Base-by-base conservation (phyloP, 2,329 filamentous ascomycete species). In the Pseudogymnoascus pannorum region DNA sequence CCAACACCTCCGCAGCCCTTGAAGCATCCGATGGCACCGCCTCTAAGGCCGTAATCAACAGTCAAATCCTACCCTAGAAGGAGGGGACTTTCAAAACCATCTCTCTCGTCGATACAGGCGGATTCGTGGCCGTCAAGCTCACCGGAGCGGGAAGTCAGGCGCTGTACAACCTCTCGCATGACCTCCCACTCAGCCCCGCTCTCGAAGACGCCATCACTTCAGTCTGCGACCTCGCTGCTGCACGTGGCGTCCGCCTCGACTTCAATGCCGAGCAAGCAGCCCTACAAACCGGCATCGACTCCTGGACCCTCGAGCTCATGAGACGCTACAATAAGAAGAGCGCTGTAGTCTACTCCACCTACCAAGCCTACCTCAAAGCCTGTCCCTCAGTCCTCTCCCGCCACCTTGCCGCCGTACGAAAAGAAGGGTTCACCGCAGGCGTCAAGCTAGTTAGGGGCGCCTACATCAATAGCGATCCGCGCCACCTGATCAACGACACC, bases 241-340 rank as follows among this genome's bases (percentile, higher is more conserved):
- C 82, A 36, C 85, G 87, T 59, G 84, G 87, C 22, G 84, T 96
- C 2, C 81, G 84, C 2, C 80, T 97, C 1, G 82, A 96, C 2
- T 91, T 96, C 64, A 91, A 95, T 65, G 92, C 91, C 1, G 92
- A 97, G 75, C 91, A 96, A 73, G 86, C 87, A 61, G 81, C 83
- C 61, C 81, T 94, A 29, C 90, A 96, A 75, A 77, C 81, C 5
- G 91, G 91, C 6, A 93, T 95, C 64, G 87, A 94, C 71, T 81
- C 84, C 67, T 93, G 91, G 88, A 90, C 87, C 4, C 74, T 94
- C 58, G 76, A 81, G n/a, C 87, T 91, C 67, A 89, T 92, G 78
- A 82, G 84, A 68, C 85, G 83, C 71, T 92, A 89, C 78, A 95
- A 95, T 76, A 82, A 77, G 64, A 77, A 74, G 5, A 78, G 81